phyloP scores from a whole-genome alignment of 768 basidiomycete genomes.

The Hygrocybe punicea region DNA sequence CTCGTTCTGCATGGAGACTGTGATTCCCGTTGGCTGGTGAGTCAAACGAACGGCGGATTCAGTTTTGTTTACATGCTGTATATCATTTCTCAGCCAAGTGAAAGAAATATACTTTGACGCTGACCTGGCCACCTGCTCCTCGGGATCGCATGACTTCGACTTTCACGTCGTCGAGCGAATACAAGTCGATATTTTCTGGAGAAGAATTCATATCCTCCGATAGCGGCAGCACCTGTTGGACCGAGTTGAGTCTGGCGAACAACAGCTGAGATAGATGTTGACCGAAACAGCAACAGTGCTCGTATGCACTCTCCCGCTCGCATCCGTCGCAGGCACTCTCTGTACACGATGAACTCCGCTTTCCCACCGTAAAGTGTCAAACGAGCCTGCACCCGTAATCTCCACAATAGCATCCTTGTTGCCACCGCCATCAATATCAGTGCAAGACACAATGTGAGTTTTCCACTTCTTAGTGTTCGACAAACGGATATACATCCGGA shows the following conservation, averaged over 20 bases:
- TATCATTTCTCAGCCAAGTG: neutral
- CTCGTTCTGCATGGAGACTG: slow-evolving; percentile 98
- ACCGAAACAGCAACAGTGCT: slow-evolving; percentile 88
- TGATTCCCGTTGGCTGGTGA: slow-evolving; percentile 88
- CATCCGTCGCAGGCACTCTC: slow-evolving; percentile 87
- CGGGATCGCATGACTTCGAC: slow-evolving; percentile 93
- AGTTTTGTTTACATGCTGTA: slow-evolving; percentile 94
- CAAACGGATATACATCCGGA: slow-evolving; percentile 78
- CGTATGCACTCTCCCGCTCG: slow-evolving; percentile 85
- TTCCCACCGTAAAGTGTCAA: slow-evolving; percentile 81
- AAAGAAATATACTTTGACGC: neutral
- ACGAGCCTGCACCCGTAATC: slow-evolving; percentile 72
- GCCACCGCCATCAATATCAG: slow-evolving; percentile 59
- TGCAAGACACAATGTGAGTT: slow-evolving; percentile 54
- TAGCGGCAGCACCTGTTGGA: slow-evolving; percentile 77
- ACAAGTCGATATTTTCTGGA: slow-evolving; percentile 49
- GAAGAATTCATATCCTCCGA: slow-evolving; percentile 59
- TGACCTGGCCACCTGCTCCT: slow-evolving; percentile 95
- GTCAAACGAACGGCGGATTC: slow-evolving; percentile 96
- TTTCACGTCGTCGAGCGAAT: slow-evolving; percentile 80
- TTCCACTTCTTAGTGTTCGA: slow-evolving; percentile 59
- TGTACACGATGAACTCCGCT: slow-evolving; percentile 96
- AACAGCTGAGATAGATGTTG: slow-evolving; percentile 26
- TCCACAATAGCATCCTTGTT: slow-evolving; percentile 78
- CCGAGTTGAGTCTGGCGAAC: neutral